These are phyloP conservation scores for Xylaria sp. DNA, from an alignment of 2,329 filamentous ascomycete species.

Conservation along the genomic window DNA sequence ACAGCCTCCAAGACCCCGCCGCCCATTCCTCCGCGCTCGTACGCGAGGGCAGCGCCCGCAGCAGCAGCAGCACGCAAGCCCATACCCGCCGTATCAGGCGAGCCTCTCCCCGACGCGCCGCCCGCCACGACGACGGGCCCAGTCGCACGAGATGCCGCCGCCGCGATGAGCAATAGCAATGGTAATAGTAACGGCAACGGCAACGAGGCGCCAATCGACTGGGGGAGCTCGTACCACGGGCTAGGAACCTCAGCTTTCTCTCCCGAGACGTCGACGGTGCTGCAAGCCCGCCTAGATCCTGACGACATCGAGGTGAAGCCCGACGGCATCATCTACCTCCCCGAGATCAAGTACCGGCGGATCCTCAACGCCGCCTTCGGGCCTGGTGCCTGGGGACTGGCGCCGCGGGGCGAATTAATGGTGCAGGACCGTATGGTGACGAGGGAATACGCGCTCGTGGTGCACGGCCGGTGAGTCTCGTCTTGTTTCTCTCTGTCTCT, in stretches of 20 bases:
- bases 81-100: conserved; percentile 46
- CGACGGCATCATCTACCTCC: conserved; percentile 94
- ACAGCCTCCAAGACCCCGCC: conserved; percentile 19
- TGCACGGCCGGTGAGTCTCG: conserved; percentile 83
- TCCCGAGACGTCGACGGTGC: conserved; percentile 72
- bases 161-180: conserved; percentile 2
- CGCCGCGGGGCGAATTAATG: conserved; percentile 85
- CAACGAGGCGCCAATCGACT: conserved; percentile 66
- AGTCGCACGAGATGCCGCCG: conserved; percentile 2
- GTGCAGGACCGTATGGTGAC: conserved; percentile 85
- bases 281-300: conserved; percentile 73
- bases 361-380: conserved; percentile 93
- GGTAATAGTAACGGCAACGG: conserved; percentile 5
- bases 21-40: conserved; percentile 29
- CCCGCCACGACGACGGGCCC: conserved; percentile 4
- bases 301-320: conserved; percentile 96
- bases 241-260: conserved; percentile 78
- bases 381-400: conserved; percentile 94
- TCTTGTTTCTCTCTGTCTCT: no score
- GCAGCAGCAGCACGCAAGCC: conserved; percentile 35
- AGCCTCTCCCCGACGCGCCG: conserved; percentile 47
- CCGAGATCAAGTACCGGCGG: conserved; percentile 96
- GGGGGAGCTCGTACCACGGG: conserved; percentile 86
- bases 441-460: conserved; percentile 92
- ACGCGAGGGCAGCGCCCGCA: conserved; percentile 23